These are phyloP conservation scores for Sugiyamaella chiloensis DNA, from an alignment of 805 yeast species.

Conservation along the genomic window DNA sequence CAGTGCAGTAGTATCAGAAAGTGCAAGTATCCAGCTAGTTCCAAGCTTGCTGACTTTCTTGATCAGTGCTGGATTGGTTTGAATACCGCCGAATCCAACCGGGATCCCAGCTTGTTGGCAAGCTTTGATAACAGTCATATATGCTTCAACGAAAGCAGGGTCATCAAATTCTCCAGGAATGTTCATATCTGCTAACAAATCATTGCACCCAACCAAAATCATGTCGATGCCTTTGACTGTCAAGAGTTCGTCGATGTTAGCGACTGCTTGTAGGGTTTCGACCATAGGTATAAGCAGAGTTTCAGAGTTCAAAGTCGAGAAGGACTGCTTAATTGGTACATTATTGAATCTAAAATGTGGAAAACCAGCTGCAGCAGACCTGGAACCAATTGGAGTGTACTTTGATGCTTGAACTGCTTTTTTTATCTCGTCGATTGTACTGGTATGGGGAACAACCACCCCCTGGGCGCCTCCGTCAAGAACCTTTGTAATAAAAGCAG, in stretches of 20 bases:
- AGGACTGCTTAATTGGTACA: neutral
- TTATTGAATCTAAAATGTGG: neutral
- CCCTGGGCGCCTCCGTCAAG: neutral
- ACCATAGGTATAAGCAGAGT: neutral
- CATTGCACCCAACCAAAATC: neutral
- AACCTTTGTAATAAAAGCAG: neutral
- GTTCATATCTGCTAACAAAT: neutral
- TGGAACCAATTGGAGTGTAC: neutral
- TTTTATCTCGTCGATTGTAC: neutral
- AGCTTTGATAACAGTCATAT: neutral
- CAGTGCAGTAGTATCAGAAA: neutral
- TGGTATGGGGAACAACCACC: neutral
- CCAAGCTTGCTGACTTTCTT: neutral
- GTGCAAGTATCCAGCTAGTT: neutral
- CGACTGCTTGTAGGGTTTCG: neutral
- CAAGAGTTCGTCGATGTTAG: neutral
- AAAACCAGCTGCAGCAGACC: constrained; percentile 1
- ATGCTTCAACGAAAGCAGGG: neutral
- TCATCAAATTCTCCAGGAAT: neutral
- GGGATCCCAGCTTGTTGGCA: neutral
- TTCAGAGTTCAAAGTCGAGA: neutral
- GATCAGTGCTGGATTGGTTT: neutral
- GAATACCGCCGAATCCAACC: neutral
- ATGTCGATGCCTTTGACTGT: neutral
- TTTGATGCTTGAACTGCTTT: neutral